These are phyloP conservation scores for Mortierella sp. DNA, from an alignment of 371 early-diverging fungal species.

Conservation along the genomic window DNA sequence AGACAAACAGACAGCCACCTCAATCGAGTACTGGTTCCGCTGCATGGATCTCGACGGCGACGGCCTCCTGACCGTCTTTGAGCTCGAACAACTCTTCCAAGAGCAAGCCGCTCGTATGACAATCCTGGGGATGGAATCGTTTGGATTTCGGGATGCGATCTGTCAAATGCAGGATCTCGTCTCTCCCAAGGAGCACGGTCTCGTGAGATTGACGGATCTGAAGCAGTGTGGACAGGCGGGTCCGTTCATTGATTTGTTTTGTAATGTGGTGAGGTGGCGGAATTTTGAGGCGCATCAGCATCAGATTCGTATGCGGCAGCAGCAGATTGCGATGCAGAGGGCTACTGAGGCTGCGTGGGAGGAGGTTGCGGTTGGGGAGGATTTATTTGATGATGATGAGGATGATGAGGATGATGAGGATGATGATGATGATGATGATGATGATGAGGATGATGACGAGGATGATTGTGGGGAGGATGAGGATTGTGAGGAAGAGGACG, in stretches of 20 bases:
- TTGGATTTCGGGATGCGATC: constrained; percentile 76
- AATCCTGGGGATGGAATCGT: constrained; percentile 72
- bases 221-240: constrained; percentile 67
- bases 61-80: constrained; percentile 87
- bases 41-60: constrained; percentile 93
- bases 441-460: constrained; percentile 12
- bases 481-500: constrained; percentile 25
- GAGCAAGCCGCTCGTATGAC: constrained; percentile 84
- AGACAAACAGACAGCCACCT: constrained; percentile 83
- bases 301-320: constrained; percentile 55
- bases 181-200: constrained; percentile 64
- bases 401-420: constrained; percentile 28
- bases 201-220: constrained; percentile 76
- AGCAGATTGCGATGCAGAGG: constrained; percentile 58
- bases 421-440: constrained; percentile 11
- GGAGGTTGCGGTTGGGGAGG: constrained; percentile 39
- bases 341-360: constrained; percentile 57
- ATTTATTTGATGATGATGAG: constrained; percentile 34
- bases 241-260: constrained; percentile 82
- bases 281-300: constrained; percentile 57
- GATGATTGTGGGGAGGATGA: constrained; percentile 22
- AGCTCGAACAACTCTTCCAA: constrained; percentile 86
- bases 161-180: constrained; percentile 83
- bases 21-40: constrained; percentile 96
- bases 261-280: constrained; percentile 70